Evolutionary conservation across 73 alveolate species (phyloP).

Genomic region (Breviolum minutum): DNA sequence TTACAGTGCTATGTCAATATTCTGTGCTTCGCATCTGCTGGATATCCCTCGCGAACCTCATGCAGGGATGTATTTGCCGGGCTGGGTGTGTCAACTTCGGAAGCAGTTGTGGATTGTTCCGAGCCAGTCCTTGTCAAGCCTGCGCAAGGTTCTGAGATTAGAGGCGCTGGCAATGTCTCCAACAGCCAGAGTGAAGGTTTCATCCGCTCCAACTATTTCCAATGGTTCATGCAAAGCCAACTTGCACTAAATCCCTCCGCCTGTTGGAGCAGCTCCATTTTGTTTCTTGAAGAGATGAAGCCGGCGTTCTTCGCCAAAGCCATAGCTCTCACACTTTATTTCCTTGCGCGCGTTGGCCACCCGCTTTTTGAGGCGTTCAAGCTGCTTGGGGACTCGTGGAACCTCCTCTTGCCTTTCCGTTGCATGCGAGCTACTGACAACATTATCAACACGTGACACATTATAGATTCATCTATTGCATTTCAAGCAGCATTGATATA

Average conservation of each 20-base stretch:
- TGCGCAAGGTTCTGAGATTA: not conserved
- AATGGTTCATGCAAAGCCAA: not conserved
- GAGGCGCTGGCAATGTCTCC: no score
- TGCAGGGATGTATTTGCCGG: slow-evolving; percentile 27
- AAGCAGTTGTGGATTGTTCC: slow-evolving; percentile 44
- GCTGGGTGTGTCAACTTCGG: slow-evolving; percentile 39
- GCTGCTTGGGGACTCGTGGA: not conserved
- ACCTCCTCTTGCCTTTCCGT: no score
- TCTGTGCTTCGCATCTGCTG: not conserved
- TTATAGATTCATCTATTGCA: no score
- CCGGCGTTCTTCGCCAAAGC: slow-evolving; percentile 87
- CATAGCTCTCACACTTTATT: slow-evolving; percentile 66
- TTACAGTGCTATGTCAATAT: not conserved
- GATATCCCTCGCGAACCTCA: not conserved
- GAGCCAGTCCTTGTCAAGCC: slow-evolving; percentile 70
- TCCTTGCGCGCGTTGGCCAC: not conserved
- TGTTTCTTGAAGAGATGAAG: slow-evolving; percentile 58
- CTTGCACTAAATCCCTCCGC: not conserved
- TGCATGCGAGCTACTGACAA: no score
- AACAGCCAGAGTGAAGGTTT: not conserved
- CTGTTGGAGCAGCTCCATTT: slow-evolving; percentile 52
- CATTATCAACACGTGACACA: no score
- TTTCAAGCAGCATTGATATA: no score
- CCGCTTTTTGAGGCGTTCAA: not conserved
- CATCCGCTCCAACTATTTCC: not conserved